Percentiles rank a stretch among this genome's conserved stretches.
Conservation (phyloP, 1,284 basidiomycete genomes). For the Malassezia restricta region DNA sequence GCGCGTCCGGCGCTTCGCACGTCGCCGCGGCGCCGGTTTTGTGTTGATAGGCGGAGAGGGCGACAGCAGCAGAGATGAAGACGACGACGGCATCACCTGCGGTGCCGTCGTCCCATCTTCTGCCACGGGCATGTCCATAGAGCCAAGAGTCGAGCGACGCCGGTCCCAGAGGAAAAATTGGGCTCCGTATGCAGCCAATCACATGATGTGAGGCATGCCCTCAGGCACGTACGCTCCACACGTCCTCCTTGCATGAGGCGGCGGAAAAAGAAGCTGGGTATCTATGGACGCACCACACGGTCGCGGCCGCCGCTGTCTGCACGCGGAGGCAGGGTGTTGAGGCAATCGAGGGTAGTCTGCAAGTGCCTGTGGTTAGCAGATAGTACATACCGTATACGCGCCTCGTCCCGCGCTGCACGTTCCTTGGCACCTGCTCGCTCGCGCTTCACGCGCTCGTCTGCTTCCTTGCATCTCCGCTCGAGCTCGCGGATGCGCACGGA, state of each 20-base stretch:
- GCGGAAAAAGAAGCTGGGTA: too few relatives aligned
- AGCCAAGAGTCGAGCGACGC: too few relatives aligned
- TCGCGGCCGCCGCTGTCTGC: not conserved
- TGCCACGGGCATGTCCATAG: too few relatives aligned
- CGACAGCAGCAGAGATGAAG: too few relatives aligned
- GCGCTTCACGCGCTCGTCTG: conserved; percentile 86
- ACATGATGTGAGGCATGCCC: too few relatives aligned
- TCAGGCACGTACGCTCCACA: not conserved
- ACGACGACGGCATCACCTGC: too few relatives aligned
- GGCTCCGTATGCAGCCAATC: too few relatives aligned
- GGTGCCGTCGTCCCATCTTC: too few relatives aligned
- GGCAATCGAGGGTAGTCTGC: conserved; percentile 9
- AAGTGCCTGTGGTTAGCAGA: conserved; percentile 2
- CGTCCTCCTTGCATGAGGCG: not conserved
- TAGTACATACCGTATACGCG: conserved; percentile 13
- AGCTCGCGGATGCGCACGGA: conserved; percentile 52
- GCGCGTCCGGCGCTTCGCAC: not conserved
- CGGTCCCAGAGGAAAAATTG: too few relatives aligned
- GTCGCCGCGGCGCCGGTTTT: not conserved
- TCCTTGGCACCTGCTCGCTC: conserved; percentile 92
- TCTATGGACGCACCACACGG: too few relatives aligned
- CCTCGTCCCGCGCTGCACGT: conserved; percentile 45
- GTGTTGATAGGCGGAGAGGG: too few relatives aligned
- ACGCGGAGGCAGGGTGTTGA: conserved; percentile 1
- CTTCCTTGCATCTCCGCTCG: conserved; percentile 67